Evolutionary conservation across 306 rosid genomes (phyloP), one percentile per base, ranked within the genome.

Genomic region (Casuarina cunninghamiana): DNA sequence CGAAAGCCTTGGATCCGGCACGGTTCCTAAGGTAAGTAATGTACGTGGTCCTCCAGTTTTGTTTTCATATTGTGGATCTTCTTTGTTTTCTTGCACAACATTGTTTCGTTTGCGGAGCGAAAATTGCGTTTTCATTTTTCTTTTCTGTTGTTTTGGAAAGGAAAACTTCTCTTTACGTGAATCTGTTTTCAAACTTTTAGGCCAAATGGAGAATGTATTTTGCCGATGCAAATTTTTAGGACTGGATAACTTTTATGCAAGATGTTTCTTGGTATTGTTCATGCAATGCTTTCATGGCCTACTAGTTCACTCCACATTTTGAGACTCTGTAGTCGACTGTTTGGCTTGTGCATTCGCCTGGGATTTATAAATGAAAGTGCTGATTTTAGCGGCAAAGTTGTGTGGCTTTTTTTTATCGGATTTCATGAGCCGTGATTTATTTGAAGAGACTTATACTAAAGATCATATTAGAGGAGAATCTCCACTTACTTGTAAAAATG

Each of bases 1-100:
- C 84, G 97, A 92, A 81, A 75, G 62, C 57, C 70, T 62, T 77
- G 97, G 92, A 79, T 89, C 96, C 70, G 71, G 74, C 50, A 84
- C 65, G 79, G 76, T 84, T 74, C 93, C 93, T 53, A 87, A 90
- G 93, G 99, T 95, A 80, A 73, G 60, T 77, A 46, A 68, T 74
- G 2, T 76, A 65, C 63, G 82, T 76, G 77, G 75, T 72, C 55
- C 55, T 51, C 44, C 74, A 39, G n/a, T 17, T 67, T 42, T 41
- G 48, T 13, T 67, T 17, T n/a, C 71, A 17, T 16, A 67, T 41
- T 66, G 49, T 66, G 49, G 32, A 39, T 66, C 5, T 65, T 39
- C 46, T 41, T 66, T 41, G 0, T 16, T 48, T 17, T 42, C 26
- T 17, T 62, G 42, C 42, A 5, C 6, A 32, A 17, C 42, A 1